Base-by-base conservation (phyloP, 2,329 filamentous ascomycete species). In the Verticillium isaacii region DNA sequence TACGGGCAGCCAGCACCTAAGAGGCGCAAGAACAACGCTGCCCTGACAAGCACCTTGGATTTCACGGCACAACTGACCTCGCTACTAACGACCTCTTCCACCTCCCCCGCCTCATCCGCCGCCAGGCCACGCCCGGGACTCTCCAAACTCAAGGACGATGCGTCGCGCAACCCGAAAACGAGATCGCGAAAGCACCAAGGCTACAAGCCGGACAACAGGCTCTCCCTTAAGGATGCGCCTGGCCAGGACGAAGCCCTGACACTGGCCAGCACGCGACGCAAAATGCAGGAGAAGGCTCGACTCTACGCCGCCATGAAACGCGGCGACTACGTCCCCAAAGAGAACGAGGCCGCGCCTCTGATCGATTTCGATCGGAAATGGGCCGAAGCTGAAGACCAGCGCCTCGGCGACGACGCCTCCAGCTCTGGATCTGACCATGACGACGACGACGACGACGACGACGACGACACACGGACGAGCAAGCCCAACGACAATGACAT, bases 341-440 rank as follows among this genome's bases (percentile, higher is more conserved):
- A 90, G 66, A 85, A 89, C 71, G 80, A 85, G 68, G 79, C 85
- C 52, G 85, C 88, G 67, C 83, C 85, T 29, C 84, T 96, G 32
- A 89, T 99, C 2, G 94, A 99, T 77, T 99, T 99, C 74, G 95
- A 98, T 75, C 84, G 89, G 64, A 99, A 98, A 78, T 98, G 95
- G 93, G 92, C 90, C 0, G 91, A 96, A 71, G 78, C 80, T 29
- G 80, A 87, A 60, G 89, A 72, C 29, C 72, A 73, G n/a, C 66
- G 71, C 1, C 68, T 71, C 3, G 72, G 70, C 61, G 80, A 86
- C 45, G 87, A 92, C 67, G 86, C 91, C 65, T 88, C 77, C n/a
- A 75, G 71, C 61, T 73, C 73, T 11, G 72, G 56, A 11, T 67
- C 68, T 60, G 77, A 80, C 62, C 68, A 77, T 7, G 74, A 73